phyloP scores from a whole-genome alignment of 2,329 filamentous ascomycete species.

The Aureobasidium sp. region DNA sequence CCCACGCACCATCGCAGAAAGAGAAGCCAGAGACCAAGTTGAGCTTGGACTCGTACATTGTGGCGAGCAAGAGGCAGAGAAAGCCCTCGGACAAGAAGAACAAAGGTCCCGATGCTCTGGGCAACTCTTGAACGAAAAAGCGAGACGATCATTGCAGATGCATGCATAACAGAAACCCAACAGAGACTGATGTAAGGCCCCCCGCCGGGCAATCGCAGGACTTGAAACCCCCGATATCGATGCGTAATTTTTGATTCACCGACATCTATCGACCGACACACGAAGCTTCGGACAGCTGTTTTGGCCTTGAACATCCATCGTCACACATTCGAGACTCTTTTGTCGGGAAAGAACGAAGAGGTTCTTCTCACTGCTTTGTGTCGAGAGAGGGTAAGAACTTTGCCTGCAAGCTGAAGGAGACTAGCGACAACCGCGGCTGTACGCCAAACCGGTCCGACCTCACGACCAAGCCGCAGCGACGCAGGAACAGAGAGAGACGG shows the following conservation, averaged over 20 bases:
- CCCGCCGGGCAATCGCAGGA: conserved; percentile 23
- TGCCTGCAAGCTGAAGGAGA: neutral
- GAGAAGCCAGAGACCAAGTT: conserved; percentile 18
- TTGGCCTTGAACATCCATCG: neutral
- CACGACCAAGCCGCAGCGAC: neutral
- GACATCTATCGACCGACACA: neutral
- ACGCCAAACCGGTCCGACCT: neutral
- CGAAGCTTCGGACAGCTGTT: neutral
- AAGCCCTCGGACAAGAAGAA: neutral
- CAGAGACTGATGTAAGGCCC: conserved; percentile 15
- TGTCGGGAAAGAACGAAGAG: neutral
- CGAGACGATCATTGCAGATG: neutral
- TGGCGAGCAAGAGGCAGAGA: conserved; percentile 19
- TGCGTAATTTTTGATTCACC: neutral
- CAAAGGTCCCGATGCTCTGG: neutral
- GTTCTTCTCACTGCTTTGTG: neutral
- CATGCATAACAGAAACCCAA: neutral
- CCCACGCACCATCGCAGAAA: conserved; percentile 16
- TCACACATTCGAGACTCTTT: neutral
- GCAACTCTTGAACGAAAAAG: neutral
- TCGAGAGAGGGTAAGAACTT: neutral
- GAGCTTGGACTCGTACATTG: conserved; percentile 26
- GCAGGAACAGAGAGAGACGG: neutral
- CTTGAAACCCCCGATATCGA: conserved; percentile 17
- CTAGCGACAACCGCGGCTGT: neutral